Evolutionary conservation across 352 stramenopile species (phyloP).

Genomic region (Globisporangium iwayamae): DNA sequence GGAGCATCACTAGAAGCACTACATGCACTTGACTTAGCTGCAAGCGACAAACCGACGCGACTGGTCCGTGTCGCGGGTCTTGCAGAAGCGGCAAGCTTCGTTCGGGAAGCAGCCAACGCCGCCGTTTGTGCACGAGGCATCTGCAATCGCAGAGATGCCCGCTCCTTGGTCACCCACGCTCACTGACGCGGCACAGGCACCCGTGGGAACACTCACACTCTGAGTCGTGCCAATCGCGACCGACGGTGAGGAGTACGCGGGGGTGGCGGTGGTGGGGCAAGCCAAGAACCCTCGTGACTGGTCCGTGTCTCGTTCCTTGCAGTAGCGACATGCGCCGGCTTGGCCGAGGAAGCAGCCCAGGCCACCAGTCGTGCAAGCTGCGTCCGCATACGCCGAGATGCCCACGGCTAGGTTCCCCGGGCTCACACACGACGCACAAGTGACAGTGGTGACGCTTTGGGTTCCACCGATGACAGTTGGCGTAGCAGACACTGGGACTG

Average conservation of each 20-base stretch:
- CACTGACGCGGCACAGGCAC: background rate
- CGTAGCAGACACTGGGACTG: background rate
- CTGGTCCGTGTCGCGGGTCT: slow-evolving; percentile 1
- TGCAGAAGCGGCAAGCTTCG: slow-evolving; percentile 5
- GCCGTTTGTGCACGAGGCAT: background rate
- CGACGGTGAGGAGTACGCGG: background rate
- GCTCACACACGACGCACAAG: too few relatives aligned
- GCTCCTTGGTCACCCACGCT: background rate
- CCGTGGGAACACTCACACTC: too few relatives aligned
- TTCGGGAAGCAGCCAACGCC: slow-evolving; percentile 1
- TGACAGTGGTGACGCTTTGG: background rate
- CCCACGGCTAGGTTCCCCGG: too few relatives aligned
- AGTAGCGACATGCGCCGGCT: slow-evolving; percentile 22
- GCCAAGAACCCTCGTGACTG: too few relatives aligned
- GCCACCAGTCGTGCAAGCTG: slow-evolving; percentile 18
- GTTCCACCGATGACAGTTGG: too few relatives aligned
- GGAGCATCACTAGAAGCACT: too few relatives aligned
- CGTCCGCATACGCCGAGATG: slow-evolving; percentile 3
- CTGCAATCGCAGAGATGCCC: background rate
- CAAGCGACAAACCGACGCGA: background rate
- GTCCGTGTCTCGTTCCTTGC: background rate
- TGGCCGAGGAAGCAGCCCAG: slow-evolving; percentile 19
- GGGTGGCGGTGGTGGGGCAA: background rate
- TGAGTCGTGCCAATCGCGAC: background rate
- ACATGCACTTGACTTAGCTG: background rate